Evolutionary conservation across 345 rosid genomes (phyloP), one percentile per base, ranked within the genome.

Genomic region (Triadica sebifera): DNA sequence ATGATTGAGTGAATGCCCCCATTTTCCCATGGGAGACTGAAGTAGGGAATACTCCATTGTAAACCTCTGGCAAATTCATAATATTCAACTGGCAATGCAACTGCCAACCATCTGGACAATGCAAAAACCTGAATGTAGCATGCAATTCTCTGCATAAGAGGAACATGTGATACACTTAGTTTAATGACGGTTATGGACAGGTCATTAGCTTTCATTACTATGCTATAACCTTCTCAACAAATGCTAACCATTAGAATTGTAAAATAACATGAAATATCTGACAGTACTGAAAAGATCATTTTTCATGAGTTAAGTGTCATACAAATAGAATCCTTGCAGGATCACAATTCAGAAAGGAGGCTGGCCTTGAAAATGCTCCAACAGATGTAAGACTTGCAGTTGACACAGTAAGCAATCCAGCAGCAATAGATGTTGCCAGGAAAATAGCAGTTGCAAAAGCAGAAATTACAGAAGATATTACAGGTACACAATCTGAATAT

Each of bases 91-190:
- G 97, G 98, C 74, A 92, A 78, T n/a, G 76, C 78, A 66, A 86
- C 89, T 1, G 89, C 89, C 78, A 92, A 71, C 95, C 97, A 94
- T 82, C 97, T 87, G 49, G 95, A 85, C 56, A 94, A 81, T 34
- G 98, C 98, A 74, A 94, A 94, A 58, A 92, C 86, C 85, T 94
- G 98, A 83, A 94, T 84, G 90, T 91, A 74, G 84, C 93, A 88
- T 17, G 89, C 93, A 62, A 80, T 85, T 87, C 93, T 92, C 97
- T 94, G 92, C 70, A 67, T 41, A 58, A 50, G 29, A 73, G 61
- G 75, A 49, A 70, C 22, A 76, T 24, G 50, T 25, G 61, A 47
- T 52, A 38, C 20, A 20, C 20, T 71, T 77, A 78, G 8, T 43
- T 24, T 17, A 12, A 59, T 59, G 1, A 37, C 22, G 55, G 67